Evolutionary conservation across 371 early-diverging fungal genomes (phyloP), one percentile per base, ranked within the genome.

Genomic region (Gilbertella persicaria): DNA sequence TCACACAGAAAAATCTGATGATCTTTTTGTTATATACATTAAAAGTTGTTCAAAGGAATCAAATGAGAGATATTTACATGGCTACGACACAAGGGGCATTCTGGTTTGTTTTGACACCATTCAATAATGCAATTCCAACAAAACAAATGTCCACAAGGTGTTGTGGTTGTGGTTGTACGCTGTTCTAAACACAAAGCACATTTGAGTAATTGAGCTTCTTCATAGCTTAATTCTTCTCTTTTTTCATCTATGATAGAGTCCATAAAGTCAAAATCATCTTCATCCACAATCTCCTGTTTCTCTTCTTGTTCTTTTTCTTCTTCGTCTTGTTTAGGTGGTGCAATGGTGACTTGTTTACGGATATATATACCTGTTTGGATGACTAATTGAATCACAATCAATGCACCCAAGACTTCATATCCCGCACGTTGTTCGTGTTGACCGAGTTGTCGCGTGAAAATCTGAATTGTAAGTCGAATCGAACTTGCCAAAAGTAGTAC

Each of bases 61-160:
- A 89, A 70, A 26, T 86, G 87, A 24, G 87, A 82, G 13, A 80
- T 66, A 43, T 79, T 78, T 5, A 89, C 79, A 24, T 67, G 64
- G 56, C 92, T 93, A 25, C 95, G 84, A 47, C 95, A 94, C 0
- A 94, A 73, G 10, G 95, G 93, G 55, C 95, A 94, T 62, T 94
- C 95, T 0, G 89, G 76, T 80, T 92, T 93, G 55, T 85, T 90
- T 54, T 89, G 83, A 60, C 92, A 91, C 94, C 96, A 94, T 66
- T 93, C 93, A 20, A 88, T 77, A 35, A 92, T 87, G 60, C 96
- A 96, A 12, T 68, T 84, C 95, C 95, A 96, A 68, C 96, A 96
- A 59, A 94, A 94, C 60, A 96, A 58, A 68, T 96, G 96, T 0
- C 96, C 96, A 66, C 96, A 96, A 3, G 91, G 88, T 0, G 96